Base-by-base conservation (phyloP, 2,329 filamentous ascomycete genomes). In the Fusarium nanum region DNA sequence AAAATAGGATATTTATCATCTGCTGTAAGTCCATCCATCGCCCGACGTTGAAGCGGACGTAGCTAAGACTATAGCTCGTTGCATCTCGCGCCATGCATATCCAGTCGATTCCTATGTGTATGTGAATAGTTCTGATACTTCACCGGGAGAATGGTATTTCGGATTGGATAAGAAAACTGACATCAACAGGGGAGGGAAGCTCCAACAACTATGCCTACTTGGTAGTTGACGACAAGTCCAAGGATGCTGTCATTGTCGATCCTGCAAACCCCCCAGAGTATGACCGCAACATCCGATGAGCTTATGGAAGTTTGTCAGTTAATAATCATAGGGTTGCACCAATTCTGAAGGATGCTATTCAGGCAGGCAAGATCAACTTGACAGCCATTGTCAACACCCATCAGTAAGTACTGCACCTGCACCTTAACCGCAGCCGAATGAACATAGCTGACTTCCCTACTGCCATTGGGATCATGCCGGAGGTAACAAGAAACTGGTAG, bases 391-490 rank as follows among this genome's bases (percentile, higher is more conserved):
- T 98, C 76, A 99, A 99, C 78, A 99, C 96, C 3, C 96, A 99
- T 77, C 95, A 98, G 94, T 97, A 84, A 81, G 92, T 81, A 34
- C 22, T 23, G 48, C 11, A 40, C 32, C 25, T 20, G 8, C 30
- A 34, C 34, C 34, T 37, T 37, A 4, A n/a, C 34, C 34, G 34
- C 18, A 11, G 18, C 11, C 40, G 14, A n/a, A 22, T 25, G 11
- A 28, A 47, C 42, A n/a, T 44, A 14, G 22, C 42, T 64, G 60
- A 46, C 69, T 56, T n/a, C 56, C 13, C 48, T 30, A 25, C 66
- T 97, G 94, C 78, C 96, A 99, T 79, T 91, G 91, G 85, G 96
- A 99, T 73, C 96, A 99, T 81, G 91, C 96, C 1, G 96, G 96
- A 68, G 96, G 96, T 11, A 99, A 99, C 79, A 86, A 88, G 60